phyloP scores from a whole-genome alignment of 164 flowering plant species.

The Magnolia kwangsiensis region DNA sequence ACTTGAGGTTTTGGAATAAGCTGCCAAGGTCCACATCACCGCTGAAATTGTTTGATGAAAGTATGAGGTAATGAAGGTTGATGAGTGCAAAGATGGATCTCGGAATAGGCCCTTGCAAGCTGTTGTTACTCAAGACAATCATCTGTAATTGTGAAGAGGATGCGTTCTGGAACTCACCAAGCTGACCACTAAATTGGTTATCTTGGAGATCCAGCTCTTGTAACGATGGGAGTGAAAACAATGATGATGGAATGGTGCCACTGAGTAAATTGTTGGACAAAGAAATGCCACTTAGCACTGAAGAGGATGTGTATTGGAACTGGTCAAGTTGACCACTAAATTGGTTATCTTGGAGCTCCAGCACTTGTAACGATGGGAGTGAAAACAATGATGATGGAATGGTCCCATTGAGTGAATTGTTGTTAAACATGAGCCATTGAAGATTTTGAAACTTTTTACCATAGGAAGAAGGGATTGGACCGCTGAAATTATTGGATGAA shows the following conservation, averaged over 20 bases:
- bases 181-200: no score
- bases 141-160: conserved; percentile 13
- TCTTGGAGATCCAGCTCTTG: neutral
- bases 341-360: conserved; percentile 21
- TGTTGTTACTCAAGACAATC: conserved; percentile 36
- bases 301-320: neutral
- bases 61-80: conserved; percentile 18
- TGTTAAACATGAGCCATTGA: conserved; percentile 10
- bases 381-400: conserved; percentile 23
- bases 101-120: conserved; percentile 35
- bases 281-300: neutral
- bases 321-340: conserved; percentile 15
- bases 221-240: neutral
- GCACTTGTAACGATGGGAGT: conserved; percentile 13
- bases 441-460: conserved; percentile 19
- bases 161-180: neutral
- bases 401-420: conserved; percentile 16
- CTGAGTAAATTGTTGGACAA: no score
- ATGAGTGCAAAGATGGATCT: conserved; percentile 24
- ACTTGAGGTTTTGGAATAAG: conserved; percentile 15
- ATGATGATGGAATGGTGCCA: neutral
- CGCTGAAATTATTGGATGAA: no score
- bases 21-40: conserved; percentile 21
- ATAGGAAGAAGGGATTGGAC: conserved; percentile 4
- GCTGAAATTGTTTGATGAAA: conserved; percentile 36